Evolutionary conservation across 331 rosid species (phyloP), one percentile per base, ranked within the genome.

Genomic region (Acacia concinna): DNA sequence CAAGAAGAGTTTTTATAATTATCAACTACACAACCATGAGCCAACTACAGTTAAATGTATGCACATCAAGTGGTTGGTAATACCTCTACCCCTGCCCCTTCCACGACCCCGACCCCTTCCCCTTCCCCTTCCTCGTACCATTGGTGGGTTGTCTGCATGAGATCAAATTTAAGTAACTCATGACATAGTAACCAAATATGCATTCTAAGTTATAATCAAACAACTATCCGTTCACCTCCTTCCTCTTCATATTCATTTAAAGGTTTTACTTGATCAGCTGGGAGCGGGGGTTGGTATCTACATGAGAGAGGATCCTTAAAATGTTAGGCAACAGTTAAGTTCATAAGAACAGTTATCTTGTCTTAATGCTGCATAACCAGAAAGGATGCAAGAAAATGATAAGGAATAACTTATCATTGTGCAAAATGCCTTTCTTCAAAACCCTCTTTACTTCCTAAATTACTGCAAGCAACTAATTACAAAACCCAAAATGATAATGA

Each of bases 211-310:
- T 17, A 40, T 30, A 72, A 69, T 27, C 1, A 79, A 54, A 54
- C 60, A 18, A 20, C 44, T 44, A 59, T 82, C 18, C 57, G 11
- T 23, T 85, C 81, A 90, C 98, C 98, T 86, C 94, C 92, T 60
- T 90, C 93, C 75, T 92, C 94, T 62, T 88, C 93, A 37, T 89
- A 88, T 79, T 88, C 94, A 81, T 87, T 92, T 68, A 85, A 85
- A 27, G 93, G 98, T 87, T 86, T 94, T 79, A 92, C 97, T 87
- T 90, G 94, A 82, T 94, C 97, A 47, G 57, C 88, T 2, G 97
- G 93, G 71, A 92, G 89, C 72, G 98, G 98, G 59, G 90, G 78
- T 74, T 94, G 98, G 66, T 94, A 90, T 78, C 98, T 94, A 85
- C 77, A 85, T 40, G 31, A 11, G 40, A 38, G 41, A 40, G 46